These are phyloP conservation scores for Penicillium odoratum DNA, from an alignment of 495 filamentous ascomycete genomes.

Conservation along the genomic window DNA sequence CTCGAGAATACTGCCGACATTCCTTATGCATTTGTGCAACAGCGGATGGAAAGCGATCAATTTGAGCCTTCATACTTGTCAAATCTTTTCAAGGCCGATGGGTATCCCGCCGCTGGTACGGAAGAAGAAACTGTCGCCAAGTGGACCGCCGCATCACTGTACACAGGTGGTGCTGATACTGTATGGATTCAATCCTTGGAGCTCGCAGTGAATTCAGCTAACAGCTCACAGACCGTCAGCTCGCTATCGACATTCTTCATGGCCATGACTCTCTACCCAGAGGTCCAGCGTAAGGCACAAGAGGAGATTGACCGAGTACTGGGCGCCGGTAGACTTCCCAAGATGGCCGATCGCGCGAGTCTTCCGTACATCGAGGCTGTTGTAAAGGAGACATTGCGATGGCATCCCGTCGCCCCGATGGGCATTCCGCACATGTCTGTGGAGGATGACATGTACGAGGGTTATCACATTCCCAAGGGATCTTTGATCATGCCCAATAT, in stretches of 20 bases:
- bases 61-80: constrained; percentile 42
- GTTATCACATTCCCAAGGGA: constrained; percentile 49
- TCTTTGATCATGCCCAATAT: constrained; percentile 38
- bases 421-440: constrained; percentile 55
- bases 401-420: constrained; percentile 46
- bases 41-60: constrained; percentile 37
- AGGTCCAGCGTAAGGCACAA: constrained; percentile 50
- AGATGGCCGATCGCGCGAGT: constrained; percentile 28
- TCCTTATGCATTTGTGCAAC: constrained; percentile 45
- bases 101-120: constrained; percentile 2
- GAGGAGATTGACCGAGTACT: constrained; percentile 53
- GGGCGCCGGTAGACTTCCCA: constrained; percentile 35
- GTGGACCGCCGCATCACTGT: constrained; percentile 49
- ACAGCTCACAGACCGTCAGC: constrained; percentile 17
- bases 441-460: constrained; percentile 48
- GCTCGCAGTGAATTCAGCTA: neutral
- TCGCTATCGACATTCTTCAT: constrained; percentile 32
- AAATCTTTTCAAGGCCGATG: constrained; percentile 28
- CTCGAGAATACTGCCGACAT: constrained; percentile 28
- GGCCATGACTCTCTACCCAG: constrained; percentile 42
- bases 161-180: constrained; percentile 59
- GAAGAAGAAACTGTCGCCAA: constrained; percentile 38
- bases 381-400: constrained; percentile 47
- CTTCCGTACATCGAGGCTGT: constrained; percentile 48
- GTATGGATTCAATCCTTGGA: constrained; percentile 9